Conservation (phyloP, 441 rosid species). For the Jatropha multifida region DNA sequence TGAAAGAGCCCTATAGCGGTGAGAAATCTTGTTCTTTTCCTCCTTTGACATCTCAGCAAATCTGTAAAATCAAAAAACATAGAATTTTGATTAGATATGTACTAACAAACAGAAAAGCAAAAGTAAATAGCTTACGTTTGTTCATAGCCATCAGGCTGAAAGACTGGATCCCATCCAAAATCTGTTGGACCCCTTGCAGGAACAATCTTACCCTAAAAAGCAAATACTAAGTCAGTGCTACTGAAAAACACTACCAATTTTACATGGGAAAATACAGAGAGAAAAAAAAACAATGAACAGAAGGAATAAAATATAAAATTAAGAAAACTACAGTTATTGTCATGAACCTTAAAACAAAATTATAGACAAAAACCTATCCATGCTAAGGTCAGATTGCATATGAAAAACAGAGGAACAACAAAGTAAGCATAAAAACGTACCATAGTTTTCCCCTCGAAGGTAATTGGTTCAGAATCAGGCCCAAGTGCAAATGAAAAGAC, state of each 20-base stretch:
- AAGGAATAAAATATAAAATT: background rate
- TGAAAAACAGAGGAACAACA: background rate
- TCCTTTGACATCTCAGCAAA: constrained; percentile 95
- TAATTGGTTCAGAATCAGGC: constrained; percentile 69
- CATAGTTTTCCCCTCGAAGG: constrained; percentile 77
- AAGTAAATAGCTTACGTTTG: constrained; percentile 51
- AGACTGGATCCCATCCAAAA: constrained; percentile 98
- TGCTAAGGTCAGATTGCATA: too few relatives aligned
- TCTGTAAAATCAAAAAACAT: constrained; percentile 30
- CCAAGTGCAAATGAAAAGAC: constrained; percentile 81
- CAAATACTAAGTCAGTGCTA: background rate
- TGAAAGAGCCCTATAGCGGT: constrained; percentile 75
- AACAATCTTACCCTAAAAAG: constrained; percentile 81
- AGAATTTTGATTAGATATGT: too few relatives aligned
- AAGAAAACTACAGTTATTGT: too few relatives aligned
- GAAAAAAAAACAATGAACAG: background rate
- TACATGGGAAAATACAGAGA: too few relatives aligned
- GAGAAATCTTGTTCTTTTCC: constrained; percentile 93
- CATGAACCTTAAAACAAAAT: too few relatives aligned
- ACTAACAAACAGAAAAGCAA: background rate
- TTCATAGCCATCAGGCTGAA: constrained; percentile 86
- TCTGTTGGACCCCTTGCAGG: constrained; percentile 80
- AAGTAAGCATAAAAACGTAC: constrained; percentile 32
- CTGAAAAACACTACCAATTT: background rate
- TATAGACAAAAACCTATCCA: too few relatives aligned